These are phyloP conservation scores for Thalassiosira profunda DNA, from an alignment of 108 stramenopile genomes.

Conservation along the genomic window DNA sequence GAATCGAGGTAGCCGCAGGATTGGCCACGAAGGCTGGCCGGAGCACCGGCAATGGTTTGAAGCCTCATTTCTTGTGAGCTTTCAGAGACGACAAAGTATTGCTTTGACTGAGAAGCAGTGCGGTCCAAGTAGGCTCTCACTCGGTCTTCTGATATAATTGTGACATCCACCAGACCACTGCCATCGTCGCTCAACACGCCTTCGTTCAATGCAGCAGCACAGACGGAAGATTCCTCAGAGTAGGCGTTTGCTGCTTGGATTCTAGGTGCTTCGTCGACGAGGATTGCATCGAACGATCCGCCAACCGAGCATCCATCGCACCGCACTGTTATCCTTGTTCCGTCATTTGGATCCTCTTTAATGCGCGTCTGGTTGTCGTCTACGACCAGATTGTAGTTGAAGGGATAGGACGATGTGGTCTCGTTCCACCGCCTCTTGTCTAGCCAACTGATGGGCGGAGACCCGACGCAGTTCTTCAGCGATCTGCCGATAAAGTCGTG, in stretches of 20 bases:
- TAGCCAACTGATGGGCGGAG: conserved; percentile 60
- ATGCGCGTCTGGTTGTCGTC: conserved; percentile 48
- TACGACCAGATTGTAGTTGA: conserved; percentile 60
- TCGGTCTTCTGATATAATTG: conserved; percentile 30
- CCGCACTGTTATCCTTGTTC: conserved; percentile 61
- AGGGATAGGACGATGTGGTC: conserved; percentile 25
- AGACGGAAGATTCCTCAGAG: conserved; percentile 68
- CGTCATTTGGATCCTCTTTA: conserved; percentile 83
- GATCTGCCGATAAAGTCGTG: conserved; percentile 59
- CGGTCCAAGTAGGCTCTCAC: conserved; percentile 4
- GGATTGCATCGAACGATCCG: conserved; percentile 3
- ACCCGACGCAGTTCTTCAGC: conserved; percentile 77
- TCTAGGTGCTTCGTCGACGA: not conserved
- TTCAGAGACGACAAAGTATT: conserved; percentile 24
- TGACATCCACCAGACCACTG: conserved; percentile 51
- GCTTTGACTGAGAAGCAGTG: too few relatives aligned
- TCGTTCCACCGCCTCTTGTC: conserved; percentile 49
- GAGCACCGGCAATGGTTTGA: conserved; percentile 81
- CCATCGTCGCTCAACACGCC: conserved; percentile 48
- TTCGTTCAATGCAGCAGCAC: conserved; percentile 74
- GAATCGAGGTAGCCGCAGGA: conserved; percentile 67
- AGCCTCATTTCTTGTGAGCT: conserved; percentile 40
- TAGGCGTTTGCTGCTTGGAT: conserved; percentile 45
- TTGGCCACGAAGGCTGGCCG: conserved; percentile 62
- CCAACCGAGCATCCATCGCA: conserved; percentile 50